A percentile compares a stretch with the other conserved stretches of the same genome.
Conservation (phyloP, 352 stramenopile species). For the Globisporangium uncinulatum region DNA sequence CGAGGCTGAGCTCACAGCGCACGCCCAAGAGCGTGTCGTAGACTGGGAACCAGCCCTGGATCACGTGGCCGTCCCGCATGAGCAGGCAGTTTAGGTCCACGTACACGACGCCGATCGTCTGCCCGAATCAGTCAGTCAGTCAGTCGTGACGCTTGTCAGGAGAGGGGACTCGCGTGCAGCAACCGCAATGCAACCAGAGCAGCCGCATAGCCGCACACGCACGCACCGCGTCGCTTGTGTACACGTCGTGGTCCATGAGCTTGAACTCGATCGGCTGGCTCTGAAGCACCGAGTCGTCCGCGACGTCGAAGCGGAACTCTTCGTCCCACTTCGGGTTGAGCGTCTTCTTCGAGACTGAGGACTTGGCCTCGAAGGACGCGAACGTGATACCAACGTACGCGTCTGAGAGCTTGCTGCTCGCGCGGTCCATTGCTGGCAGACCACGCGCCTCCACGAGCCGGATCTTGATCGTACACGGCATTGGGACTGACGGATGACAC, state of each 20-base stretch:
- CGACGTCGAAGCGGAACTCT: slow-evolving; percentile 98
- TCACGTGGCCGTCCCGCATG: slow-evolving; percentile 88
- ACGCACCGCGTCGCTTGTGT: slow-evolving; percentile 83
- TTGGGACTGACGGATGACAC: slow-evolving; percentile 12
- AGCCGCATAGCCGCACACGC: background rate
- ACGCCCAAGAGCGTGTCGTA: slow-evolving; percentile 97
- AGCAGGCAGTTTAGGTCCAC: slow-evolving; percentile 98
- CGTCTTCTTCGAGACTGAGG: slow-evolving; percentile 88
- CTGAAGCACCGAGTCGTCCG: slow-evolving; percentile 96
- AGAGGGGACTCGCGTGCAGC: no score
- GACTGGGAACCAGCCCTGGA: slow-evolving; percentile 97
- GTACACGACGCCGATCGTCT: slow-evolving; percentile 96
- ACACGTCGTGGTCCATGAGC: slow-evolving; percentile 94
- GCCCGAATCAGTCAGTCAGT: background rate
- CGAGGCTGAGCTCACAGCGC: slow-evolving; percentile 92
- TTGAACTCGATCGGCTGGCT: slow-evolving; percentile 98
- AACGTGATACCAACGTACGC: slow-evolving; percentile 87
- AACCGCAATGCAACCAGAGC: background rate
- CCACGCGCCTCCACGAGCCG: slow-evolving; percentile 84
- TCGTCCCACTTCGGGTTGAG: slow-evolving; percentile 97
- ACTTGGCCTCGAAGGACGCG: slow-evolving; percentile 85
- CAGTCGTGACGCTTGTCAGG: no score
- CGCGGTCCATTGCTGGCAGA: slow-evolving; percentile 82
- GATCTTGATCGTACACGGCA: slow-evolving; percentile 91
- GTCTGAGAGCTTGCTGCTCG: slow-evolving; percentile 76